Conservation (phyloP, 2,329 filamentous ascomycete genomes). For the Cladorrhinum sp. region DNA sequence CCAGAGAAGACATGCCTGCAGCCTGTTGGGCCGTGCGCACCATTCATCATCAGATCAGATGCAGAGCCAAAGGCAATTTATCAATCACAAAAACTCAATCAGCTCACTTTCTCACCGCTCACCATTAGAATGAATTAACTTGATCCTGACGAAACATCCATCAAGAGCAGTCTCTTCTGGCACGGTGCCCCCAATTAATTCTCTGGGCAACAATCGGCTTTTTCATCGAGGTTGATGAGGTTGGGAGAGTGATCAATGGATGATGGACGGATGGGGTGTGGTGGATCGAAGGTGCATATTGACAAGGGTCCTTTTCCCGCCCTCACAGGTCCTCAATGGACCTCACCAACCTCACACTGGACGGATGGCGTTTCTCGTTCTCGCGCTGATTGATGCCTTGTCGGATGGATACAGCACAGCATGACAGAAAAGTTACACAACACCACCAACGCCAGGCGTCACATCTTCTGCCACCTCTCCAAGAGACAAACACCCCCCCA, state of each 20-base stretch:
- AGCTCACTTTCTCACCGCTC: not conserved
- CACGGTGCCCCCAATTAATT: too few relatives aligned
- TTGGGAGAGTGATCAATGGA: not conserved
- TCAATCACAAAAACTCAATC: not conserved
- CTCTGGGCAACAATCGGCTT: not conserved
- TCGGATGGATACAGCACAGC: not conserved
- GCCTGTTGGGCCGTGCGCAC: not conserved
- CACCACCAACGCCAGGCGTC: not conserved
- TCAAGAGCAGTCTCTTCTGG: not conserved
- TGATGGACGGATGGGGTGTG: not conserved
- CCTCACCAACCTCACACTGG: not conserved
- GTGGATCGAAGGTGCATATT: not conserved
- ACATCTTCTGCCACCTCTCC: too few relatives aligned
- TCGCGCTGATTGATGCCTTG: not conserved
- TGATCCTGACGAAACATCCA: too few relatives aligned
- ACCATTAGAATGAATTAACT: not conserved
- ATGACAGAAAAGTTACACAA: not conserved
- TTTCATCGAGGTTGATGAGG: not conserved
- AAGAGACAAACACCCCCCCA: not conserved
- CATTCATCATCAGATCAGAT: not conserved
- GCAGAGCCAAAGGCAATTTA: not conserved
- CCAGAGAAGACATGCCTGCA: not conserved
- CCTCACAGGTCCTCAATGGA: not conserved
- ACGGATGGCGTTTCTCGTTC: too few relatives aligned
- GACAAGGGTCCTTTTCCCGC: not conserved